Evolutionary conservation across 2,329 filamentous ascomycete genomes (phyloP).

Genomic region (Hymenotorrendiella dingleyae): DNA sequence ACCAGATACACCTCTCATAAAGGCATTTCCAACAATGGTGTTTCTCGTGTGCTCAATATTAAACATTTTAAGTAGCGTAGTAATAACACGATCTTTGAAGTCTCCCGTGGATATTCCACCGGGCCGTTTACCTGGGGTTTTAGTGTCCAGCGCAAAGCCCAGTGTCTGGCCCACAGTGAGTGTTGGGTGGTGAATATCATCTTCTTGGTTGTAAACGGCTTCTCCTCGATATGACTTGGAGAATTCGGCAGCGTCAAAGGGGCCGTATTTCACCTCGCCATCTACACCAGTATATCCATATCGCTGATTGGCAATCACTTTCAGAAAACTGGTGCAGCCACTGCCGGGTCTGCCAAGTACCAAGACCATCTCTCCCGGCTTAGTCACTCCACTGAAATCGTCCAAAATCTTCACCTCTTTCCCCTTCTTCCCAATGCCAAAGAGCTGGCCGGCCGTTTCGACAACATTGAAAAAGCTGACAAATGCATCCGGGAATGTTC

Average conservation of each 20-base stretch:
- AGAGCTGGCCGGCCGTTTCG: conserved; percentile 54
- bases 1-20: conserved; percentile 74
- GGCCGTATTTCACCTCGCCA: conserved; percentile 73
- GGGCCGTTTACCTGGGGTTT: conserved; percentile 75
- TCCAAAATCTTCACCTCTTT: conserved; percentile 68
- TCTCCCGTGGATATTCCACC: conserved; percentile 64
- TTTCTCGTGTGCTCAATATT: conserved; percentile 84
- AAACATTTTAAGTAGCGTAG: conserved; percentile 80
- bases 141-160: conserved; percentile 77
- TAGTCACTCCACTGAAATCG: conserved; percentile 63
- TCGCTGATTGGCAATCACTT: conserved; percentile 48
- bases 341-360: conserved; percentile 32
- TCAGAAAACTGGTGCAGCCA: conserved; percentile 49
- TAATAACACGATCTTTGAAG: conserved; percentile 72
- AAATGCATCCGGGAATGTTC: conserved; percentile 68
- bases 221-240: conserved; percentile 69
- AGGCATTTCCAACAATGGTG: conserved; percentile 78
- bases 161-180: conserved; percentile 85
- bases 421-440: conserved; percentile 63
- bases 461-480: conserved; percentile 71
- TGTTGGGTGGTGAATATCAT: conserved; percentile 77
- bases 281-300: conserved; percentile 37
- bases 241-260: conserved; percentile 66
- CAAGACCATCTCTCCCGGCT: conserved; percentile 74
- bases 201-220: conserved; percentile 79